Conservation (phyloP, 352 stramenopile genomes). For the Chrysophaeum taylorii region DNA sequence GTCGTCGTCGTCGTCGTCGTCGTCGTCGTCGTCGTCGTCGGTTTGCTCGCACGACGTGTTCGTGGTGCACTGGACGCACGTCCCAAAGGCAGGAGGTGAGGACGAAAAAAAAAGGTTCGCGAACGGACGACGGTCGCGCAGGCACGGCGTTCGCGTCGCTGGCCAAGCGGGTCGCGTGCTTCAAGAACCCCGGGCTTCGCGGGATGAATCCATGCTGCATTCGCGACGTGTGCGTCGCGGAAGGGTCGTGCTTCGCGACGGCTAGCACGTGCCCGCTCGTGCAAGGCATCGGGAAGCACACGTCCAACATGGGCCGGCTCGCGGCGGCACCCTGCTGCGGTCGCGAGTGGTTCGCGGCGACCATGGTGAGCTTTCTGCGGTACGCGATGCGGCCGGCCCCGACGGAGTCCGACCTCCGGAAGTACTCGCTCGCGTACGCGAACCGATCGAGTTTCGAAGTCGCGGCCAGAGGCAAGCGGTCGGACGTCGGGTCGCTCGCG, state of each 20-base stretch:
- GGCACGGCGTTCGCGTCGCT: conserved; percentile 1
- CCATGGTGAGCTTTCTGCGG: not conserved
- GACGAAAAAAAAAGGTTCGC: not conserved
- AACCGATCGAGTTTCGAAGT: not conserved
- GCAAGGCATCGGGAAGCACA: conserved; percentile 10
- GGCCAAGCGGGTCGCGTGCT: not conserved
- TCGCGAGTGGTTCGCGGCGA: not conserved
- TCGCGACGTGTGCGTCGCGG: conserved; percentile 5
- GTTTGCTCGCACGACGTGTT: not conserved
- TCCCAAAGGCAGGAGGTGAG: not conserved
- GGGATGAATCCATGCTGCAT: conserved; percentile 1
- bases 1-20: too few relatives aligned
- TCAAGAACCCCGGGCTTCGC: not conserved
- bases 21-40: too few relatives aligned
- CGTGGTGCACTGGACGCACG: conserved; percentile 13
- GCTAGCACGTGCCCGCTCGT: conserved; percentile 6
- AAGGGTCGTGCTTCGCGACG: conserved; percentile 7
- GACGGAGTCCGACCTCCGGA: not conserved
- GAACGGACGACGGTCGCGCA: not conserved
- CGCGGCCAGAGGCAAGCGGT: not conserved
- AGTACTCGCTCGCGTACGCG: not conserved
- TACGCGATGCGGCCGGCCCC: not conserved
- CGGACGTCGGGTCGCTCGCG: not conserved
- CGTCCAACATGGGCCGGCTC: conserved; percentile 5
- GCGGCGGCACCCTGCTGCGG: not conserved